phyloP scores from a whole-genome alignment of 441 rosid species.

The Croton setiger region DNA sequence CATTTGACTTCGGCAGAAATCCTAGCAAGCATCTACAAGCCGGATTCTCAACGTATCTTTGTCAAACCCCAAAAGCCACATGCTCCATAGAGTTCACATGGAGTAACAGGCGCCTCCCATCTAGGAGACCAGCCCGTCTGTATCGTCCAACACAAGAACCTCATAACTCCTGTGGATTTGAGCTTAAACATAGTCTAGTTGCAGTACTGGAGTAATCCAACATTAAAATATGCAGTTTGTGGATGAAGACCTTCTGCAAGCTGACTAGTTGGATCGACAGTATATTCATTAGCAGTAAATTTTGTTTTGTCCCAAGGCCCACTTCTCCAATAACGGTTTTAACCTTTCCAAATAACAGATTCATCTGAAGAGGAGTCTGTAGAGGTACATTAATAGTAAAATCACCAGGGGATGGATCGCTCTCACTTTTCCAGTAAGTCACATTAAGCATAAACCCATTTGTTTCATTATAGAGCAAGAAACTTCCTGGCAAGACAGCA shows the following conservation, averaged over 20 bases:
- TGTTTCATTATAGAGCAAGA: background rate
- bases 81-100: slow-evolving; percentile 23
- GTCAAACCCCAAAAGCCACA: slow-evolving; percentile 22
- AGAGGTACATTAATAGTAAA: slow-evolving; percentile 10
- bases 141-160: slow-evolving; percentile 14
- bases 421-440: slow-evolving; percentile 18
- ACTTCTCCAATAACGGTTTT: slow-evolving; percentile 22
- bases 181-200: slow-evolving; percentile 6
- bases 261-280: slow-evolving; percentile 12
- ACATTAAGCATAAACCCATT: background rate
- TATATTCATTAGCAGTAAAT: slow-evolving; percentile 20
- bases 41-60: slow-evolving; percentile 14
- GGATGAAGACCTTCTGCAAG: slow-evolving; percentile 15
- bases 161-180: slow-evolving; percentile 1
- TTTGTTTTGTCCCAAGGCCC: slow-evolving; percentile 19
- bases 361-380: slow-evolving; percentile 14
- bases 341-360: slow-evolving; percentile 12
- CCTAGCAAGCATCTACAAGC: slow-evolving; percentile 22
- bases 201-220: slow-evolving; percentile 15
- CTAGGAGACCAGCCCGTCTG: slow-evolving; percentile 18
- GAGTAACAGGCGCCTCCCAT: slow-evolving; percentile 19
- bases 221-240: slow-evolving; percentile 12
- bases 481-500: slow-evolving; percentile 9
- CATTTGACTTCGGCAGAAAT: slow-evolving; percentile 13
- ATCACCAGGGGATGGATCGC: slow-evolving; percentile 16